phyloP scores from a whole-genome alignment of 306 rosid species.

The Glycyrrhiza uralensis region DNA sequence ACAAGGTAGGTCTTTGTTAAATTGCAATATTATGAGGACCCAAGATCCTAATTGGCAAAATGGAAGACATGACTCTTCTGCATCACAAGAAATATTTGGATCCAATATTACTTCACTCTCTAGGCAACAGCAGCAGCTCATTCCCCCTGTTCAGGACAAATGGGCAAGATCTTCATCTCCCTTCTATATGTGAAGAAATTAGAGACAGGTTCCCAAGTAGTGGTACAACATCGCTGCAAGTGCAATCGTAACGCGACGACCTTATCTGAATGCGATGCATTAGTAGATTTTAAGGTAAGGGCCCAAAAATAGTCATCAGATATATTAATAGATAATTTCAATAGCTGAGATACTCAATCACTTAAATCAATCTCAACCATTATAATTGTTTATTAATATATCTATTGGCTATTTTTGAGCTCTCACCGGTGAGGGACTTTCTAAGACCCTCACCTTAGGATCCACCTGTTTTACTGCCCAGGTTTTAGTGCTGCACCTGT shows the following conservation, averaged over 20 bases:
- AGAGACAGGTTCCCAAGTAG: constrained; percentile 28
- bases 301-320: too few relatives aligned
- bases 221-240: constrained; percentile 28
- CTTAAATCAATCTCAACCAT: too few relatives aligned
- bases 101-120: constrained; percentile 40
- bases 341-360: too few relatives aligned
- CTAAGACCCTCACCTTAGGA: too few relatives aligned
- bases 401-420: too few relatives aligned
- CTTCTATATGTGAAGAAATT: constrained; percentile 37
- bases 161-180: constrained; percentile 40
- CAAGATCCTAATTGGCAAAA: constrained; percentile 53
- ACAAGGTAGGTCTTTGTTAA: constrained; percentile 35
- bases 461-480: too few relatives aligned
- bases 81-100: constrained; percentile 41
- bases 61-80: constrained; percentile 41
- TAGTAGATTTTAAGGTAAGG: too few relatives aligned
- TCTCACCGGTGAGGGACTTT: too few relatives aligned
- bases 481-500: background rate
- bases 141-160: constrained; percentile 32
- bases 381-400: too few relatives aligned
- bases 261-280: constrained; percentile 16
- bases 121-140: constrained; percentile 50
- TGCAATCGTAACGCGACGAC: constrained; percentile 40
- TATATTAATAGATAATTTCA: too few relatives aligned
- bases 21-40: constrained; percentile 27